phyloP scores from a whole-genome alignment of 257 asterid species.

The Solanum lignicaule region DNA sequence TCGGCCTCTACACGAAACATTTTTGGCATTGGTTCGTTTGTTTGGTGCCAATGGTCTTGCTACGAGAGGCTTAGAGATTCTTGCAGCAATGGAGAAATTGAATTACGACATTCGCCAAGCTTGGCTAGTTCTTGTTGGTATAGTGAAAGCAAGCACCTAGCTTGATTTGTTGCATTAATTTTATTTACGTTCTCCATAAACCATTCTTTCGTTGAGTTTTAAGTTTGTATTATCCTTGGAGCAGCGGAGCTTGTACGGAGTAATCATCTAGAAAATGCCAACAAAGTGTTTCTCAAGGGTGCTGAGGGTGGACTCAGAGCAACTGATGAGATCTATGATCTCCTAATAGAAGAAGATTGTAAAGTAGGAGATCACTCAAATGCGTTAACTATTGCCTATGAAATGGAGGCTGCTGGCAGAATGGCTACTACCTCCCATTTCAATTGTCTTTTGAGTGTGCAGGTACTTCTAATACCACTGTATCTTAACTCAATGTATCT shows the following conservation, averaged over 20 bases:
- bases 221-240: constrained; percentile 15
- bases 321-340: constrained; percentile 91
- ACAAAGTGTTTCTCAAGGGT: constrained; percentile 83
- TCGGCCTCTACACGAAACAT: constrained; percentile 92
- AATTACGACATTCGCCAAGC: constrained; percentile 87
- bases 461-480: constrained; percentile 41
- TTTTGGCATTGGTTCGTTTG: constrained; percentile 77
- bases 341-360: constrained; percentile 83
- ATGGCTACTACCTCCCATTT: constrained; percentile 97
- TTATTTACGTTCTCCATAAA: neutral
- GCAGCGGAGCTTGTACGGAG: constrained; percentile 91
- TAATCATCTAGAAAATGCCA: constrained; percentile 83
- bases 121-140: constrained; percentile 97
- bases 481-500: neutral
- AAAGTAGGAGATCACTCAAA: constrained; percentile 92
- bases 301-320: constrained; percentile 94
- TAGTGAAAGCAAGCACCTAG: constrained; percentile 13
- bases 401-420: constrained; percentile 99
- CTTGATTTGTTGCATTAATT: constrained; percentile 11
- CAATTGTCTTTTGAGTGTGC: constrained; percentile 93
- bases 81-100: constrained; percentile 97
- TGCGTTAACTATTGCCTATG: constrained; percentile 95
- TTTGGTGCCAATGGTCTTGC: constrained; percentile 87
- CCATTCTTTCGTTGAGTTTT: constrained; percentile 6
- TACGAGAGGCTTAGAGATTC: constrained; percentile 81